Base-by-base conservation (phyloP, 495 filamentous ascomycete genomes). In the Daldinia grandis region DNA sequence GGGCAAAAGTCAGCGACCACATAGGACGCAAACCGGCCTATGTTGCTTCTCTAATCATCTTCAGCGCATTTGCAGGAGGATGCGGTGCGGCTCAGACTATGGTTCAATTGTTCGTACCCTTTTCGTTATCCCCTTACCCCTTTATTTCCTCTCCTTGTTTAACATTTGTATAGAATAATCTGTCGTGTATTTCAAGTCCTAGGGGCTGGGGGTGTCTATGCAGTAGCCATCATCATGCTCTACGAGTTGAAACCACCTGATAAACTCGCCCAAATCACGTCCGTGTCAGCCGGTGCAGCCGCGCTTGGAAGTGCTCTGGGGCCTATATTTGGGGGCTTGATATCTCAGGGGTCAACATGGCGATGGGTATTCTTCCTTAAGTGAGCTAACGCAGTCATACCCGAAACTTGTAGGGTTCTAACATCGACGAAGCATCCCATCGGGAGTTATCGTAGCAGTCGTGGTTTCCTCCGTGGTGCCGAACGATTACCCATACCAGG, bases 361-460 rank as follows among this genome's bases (percentile, higher is more conserved):
- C 58, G 74, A 49, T 81, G 79, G 79, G 64, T 79, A 3, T 79
- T 79, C 53, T 76, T 76, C 12, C 44, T 81, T n/a, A 79, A 79
- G 63, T 66, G 42, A 30, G 63, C 37, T 17, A 1, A 21, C 0
- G 5, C 21, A 28, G 4, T 30, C 19, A 17, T 37, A 5, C 4
- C 1, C 4, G 8, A 12, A 17, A 0, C n/a, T 4, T 1, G 3
- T 15, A 40, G 3, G 6, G 12, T 24, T 10, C 19, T 66, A 8
- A 58, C 54, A 3, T 19, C 1, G 5, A 12, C 8, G 1, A 6
- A 66, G 63, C 33, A 55, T 66, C 4, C 63, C 63, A 0, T 37
- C 54, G 1, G 63, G 40, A 2, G 30, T 53, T 14, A 0, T 66
- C 1, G 47, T 25, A 1, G 54, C 55, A 8, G 14, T 54, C 4